Base-by-base conservation (phyloP, 257 asterid genomes). In the Forsythia suspensa region DNA sequence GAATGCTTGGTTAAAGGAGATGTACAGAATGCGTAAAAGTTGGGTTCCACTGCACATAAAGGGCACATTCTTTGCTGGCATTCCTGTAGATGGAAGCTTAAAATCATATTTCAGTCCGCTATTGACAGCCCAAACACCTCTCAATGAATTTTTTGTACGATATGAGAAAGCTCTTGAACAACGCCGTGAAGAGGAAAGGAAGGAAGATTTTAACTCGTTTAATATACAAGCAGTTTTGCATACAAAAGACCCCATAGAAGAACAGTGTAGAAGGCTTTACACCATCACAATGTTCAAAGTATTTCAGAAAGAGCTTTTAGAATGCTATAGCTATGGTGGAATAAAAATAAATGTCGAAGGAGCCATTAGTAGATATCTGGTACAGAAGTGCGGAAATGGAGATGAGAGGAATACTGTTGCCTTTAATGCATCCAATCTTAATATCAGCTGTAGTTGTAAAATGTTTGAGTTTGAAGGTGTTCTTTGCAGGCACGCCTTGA, bases 391-490 rank as follows among this genome's bases (percentile, higher is more conserved):
- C 52, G 97, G 91, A 3, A 89, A 81, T 34, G 88, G 92, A 2
- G 97, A 95, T 6, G 98, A 91, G 83, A 91, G 97, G 84, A 88
- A 89, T 40, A 95, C 98, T 0, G 97, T 95, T n/a, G 99, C 98
- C 39, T 93, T 92, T 67, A 92, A 93, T n/a, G 89, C 97, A 1
- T 89, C 98, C 12, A 95, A 90, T 72, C 83, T 93, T 65, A 93
- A 93, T 76, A 75, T 93, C 80, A 93, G 87, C 63, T 95, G 99
- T 83, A 95, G 97, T 82, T 95, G 99, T 69, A 92, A 87, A 76
- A 91, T 93, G 97, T 95, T 95, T 42, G 98, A 93, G 89, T 95
- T 90, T 71, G 98, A 92, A 89, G 98, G 98, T 2, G 80, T 95
- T 21, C 91, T 95, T 29, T 95, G 98, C 61, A 87, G 98, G 82